Conservation (phyloP, 441 rosid species). For the Bruguiera hainesii region DNA sequence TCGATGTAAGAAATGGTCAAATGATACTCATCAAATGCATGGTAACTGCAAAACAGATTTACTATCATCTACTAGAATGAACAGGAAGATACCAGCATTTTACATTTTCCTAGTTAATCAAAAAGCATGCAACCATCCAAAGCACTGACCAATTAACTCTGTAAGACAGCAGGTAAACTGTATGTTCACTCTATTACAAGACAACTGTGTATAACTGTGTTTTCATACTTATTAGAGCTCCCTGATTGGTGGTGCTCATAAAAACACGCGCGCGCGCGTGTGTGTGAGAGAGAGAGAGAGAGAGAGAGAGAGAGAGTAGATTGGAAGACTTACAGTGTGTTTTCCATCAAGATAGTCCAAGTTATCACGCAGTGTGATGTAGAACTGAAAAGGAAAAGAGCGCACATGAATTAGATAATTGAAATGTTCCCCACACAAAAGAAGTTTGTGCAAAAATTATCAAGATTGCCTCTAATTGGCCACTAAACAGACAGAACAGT, state of each 20-base stretch:
- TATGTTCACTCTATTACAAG: too few species aligned
- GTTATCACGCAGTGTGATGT: slow-evolving; percentile 81
- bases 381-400: slow-evolving; percentile 57
- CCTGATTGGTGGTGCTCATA: too few species aligned
- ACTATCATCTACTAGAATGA: too few species aligned
- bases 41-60: background rate
- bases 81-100: background rate
- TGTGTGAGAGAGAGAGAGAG: too few species aligned
- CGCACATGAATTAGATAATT: slow-evolving; percentile 7
- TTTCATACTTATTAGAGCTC: too few species aligned
- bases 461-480: background rate
- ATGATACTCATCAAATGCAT: background rate
- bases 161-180: too few species aligned
- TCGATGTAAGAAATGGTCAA: background rate
- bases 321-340: slow-evolving; percentile 69
- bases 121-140: background rate
- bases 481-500: slow-evolving; percentile 8
- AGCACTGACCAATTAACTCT: background rate
- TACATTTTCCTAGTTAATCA: background rate
- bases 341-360: slow-evolving; percentile 96
- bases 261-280: too few species aligned
- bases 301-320: background rate
- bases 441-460: background rate
- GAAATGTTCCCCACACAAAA: background rate
- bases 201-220: too few species aligned